Conservation (phyloP, 768 basidiomycete genomes). For the Serendipita sp. region DNA sequence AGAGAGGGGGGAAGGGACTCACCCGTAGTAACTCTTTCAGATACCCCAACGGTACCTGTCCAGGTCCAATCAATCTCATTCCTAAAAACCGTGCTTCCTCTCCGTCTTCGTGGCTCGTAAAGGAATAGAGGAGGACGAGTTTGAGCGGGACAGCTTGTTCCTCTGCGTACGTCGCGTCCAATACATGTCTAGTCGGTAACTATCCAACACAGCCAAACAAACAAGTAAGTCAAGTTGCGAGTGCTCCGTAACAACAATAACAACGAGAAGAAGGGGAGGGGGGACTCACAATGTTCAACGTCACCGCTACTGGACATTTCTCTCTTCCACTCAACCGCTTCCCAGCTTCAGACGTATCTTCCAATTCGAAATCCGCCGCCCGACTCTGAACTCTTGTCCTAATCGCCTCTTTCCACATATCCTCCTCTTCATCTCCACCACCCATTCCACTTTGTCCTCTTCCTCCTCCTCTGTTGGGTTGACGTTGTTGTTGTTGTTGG, state of each 20-base stretch:
- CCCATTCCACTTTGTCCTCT: constrained; percentile 32
- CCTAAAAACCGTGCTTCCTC: constrained; percentile 33
- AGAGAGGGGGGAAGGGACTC: constrained; percentile 9
- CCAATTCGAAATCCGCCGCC: constrained; percentile 70
- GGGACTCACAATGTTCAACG: constrained; percentile 52
- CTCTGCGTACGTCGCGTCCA: constrained; percentile 60
- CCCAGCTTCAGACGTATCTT: constrained; percentile 80
- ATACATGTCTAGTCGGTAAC: constrained; percentile 43
- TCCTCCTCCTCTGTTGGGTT: constrained; percentile 22
- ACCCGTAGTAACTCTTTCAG: constrained; percentile 43
- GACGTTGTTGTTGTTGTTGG: constrained; percentile 25
- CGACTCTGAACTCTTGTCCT: constrained; percentile 6
- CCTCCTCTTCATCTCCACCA: constrained; percentile 24
- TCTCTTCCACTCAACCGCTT: constrained; percentile 44
- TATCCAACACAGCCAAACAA: constrained; percentile 15
- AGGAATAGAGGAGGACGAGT: constrained; percentile 49
- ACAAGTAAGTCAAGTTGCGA: not conserved
- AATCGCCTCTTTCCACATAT: not conserved
- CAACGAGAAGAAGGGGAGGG: not conserved
- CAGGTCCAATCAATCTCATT: constrained; percentile 46
- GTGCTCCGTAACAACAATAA: not conserved
- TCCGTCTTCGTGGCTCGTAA: constrained; percentile 19
- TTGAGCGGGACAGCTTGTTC: constrained; percentile 48
- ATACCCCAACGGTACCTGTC: constrained; percentile 34
- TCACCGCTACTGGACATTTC: constrained; percentile 59